A percentile compares a stretch with the other conserved stretches of the same genome.
Evolutionary conservation across 78 protist genomes (phyloP).

Genomic region (Dictyostelium discoideum): DNA sequence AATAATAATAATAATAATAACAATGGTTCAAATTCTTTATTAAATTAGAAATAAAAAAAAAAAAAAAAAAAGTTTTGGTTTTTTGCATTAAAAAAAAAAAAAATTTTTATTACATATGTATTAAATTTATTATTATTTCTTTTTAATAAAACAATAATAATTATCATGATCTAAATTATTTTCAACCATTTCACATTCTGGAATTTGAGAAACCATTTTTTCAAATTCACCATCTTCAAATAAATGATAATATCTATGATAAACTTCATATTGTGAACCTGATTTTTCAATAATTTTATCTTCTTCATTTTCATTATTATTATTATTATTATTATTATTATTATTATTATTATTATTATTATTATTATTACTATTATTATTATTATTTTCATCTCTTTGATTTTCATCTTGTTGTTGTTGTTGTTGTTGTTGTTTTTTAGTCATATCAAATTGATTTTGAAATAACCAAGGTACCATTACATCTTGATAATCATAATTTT

Average conservation of each 20-base stretch:
- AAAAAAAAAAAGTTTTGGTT: not conserved
- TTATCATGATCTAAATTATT: conserved; percentile 76
- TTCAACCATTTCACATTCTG: conserved; percentile 12
- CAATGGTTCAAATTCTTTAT: not conserved
- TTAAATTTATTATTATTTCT: not conserved
- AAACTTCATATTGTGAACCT: conserved; percentile 42
- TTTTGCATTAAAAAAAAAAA: not conserved
- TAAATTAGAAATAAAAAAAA: not conserved
- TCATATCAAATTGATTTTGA: conserved; percentile 44
- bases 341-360: no score
- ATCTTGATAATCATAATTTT: conserved; percentile 69
- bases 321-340: no score
- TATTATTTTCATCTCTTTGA: not conserved
- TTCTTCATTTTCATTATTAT: no score
- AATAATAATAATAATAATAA: not conserved
- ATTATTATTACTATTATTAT: no score
- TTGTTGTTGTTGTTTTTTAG: not conserved
- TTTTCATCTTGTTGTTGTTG: not conserved
- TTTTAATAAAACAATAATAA: conserved; percentile 74
- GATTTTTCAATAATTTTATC: conserved; percentile 19
- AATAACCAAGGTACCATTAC: conserved; percentile 86
- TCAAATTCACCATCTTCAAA: conserved; percentile 85
- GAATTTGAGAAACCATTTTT: not conserved
- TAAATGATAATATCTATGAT: conserved; percentile 84
- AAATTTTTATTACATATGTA: not conserved